Percentiles rank a stretch among this genome's conserved stretches.
Conservation (phyloP, 106 monocot species). For the Hemerocallis citrina region DNA sequence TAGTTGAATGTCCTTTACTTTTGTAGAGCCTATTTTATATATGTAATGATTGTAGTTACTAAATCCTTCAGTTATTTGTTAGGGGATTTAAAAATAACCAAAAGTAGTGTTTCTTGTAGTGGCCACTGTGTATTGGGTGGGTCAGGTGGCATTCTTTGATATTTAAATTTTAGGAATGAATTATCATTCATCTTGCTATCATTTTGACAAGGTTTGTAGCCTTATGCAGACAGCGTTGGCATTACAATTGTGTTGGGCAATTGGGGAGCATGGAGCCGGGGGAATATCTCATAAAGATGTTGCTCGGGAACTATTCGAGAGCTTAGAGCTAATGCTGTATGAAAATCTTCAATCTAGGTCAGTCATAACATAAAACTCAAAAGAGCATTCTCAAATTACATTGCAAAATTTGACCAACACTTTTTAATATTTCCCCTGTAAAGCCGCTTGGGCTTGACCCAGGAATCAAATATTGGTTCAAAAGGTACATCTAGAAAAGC, state of each 20-base stretch:
- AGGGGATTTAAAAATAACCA: too few species aligned
- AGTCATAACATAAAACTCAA: conserved; percentile 4
- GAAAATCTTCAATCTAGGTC: conserved; percentile 90
- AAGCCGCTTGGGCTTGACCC: conserved; percentile 69
- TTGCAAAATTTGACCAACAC: background rate
- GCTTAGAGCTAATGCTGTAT: conserved; percentile 84
- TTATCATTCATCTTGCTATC: background rate
- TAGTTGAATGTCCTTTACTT: too few species aligned
- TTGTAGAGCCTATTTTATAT: too few species aligned
- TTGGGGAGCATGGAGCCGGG: conserved; percentile 93
- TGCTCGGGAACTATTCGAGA: conserved; percentile 87
- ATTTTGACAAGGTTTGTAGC: conserved; percentile 1
- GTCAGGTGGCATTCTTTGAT: too few species aligned
- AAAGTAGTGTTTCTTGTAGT: too few species aligned
- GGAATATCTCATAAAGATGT: conserved; percentile 67
- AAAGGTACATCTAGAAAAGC: conserved; percentile 44
- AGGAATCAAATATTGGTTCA: conserved; percentile 40
- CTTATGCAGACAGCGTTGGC: conserved; percentile 68
- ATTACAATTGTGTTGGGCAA: conserved; percentile 88
- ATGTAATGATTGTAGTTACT: too few species aligned
- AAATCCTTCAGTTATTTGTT: too few species aligned
- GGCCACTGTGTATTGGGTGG: background rate
- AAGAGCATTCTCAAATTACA: background rate
- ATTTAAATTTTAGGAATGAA: background rate
- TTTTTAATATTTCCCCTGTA: conserved; percentile 8